phyloP scores from a whole-genome alignment of 495 filamentous ascomycete species.

The Hypomontagnella submonticulosa region DNA sequence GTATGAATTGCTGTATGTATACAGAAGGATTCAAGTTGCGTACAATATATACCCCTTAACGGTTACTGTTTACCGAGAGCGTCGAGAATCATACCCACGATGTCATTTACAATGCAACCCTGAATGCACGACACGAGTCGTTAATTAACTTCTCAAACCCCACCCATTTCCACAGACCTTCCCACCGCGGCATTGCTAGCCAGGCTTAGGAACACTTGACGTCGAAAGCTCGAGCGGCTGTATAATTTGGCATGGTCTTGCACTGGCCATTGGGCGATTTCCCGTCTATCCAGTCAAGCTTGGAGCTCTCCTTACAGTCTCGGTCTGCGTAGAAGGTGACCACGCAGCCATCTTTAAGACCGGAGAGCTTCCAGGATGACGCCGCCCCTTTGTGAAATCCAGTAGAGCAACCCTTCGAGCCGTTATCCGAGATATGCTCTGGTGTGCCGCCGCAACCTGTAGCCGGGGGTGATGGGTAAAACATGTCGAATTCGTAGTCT shows the following conservation, averaged over 20 bases:
- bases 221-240: slow-evolving; percentile 8
- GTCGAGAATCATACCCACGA: slow-evolving; percentile 38
- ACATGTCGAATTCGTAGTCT: slow-evolving; percentile 11
- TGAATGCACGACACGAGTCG: slow-evolving; percentile 35
- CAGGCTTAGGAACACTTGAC: slow-evolving; percentile 5
- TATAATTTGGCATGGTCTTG: slow-evolving; percentile 5
- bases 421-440: slow-evolving; percentile 12
- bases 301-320: background rate
- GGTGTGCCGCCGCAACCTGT: slow-evolving; percentile 3
- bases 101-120: slow-evolving; percentile 40
- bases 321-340: background rate
- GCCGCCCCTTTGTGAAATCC: background rate
- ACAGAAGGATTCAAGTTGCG: background rate
- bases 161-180: slow-evolving; percentile 16
- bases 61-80: slow-evolving; percentile 25
- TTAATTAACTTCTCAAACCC: slow-evolving; percentile 27
- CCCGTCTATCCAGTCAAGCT: slow-evolving; percentile 16
- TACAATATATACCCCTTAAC: background rate
- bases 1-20: background rate
- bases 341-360: background rate
- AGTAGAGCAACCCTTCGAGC: background rate
- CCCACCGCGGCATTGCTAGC: slow-evolving; percentile 26
- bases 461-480: background rate
- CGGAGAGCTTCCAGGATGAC: background rate
- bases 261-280: slow-evolving; percentile 5